phyloP scores from a whole-genome alignment of 139 green algal genomes.

The Volvox reticuliferus region DNA sequence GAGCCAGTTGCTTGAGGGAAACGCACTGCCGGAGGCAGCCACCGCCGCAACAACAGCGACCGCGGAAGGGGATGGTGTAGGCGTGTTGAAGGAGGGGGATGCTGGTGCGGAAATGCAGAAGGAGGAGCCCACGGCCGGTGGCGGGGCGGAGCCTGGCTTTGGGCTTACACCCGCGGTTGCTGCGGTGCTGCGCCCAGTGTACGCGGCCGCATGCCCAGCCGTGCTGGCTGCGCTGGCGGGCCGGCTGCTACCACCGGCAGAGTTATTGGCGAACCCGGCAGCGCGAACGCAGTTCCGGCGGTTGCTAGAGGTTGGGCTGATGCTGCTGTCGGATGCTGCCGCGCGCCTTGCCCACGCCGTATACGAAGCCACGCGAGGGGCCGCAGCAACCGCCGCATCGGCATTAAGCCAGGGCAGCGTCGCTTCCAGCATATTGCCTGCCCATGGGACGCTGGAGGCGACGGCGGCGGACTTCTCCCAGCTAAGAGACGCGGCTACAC shows the following conservation, averaged over 20 bases:
- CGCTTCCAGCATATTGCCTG: neutral
- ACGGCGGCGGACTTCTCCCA: neutral
- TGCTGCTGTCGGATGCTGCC: conserved; percentile 53
- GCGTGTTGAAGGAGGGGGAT: neutral
- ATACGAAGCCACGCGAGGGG: conserved; percentile 18
- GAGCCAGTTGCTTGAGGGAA: conserved; percentile 55
- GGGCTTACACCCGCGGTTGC: conserved; percentile 38
- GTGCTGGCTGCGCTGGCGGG: conserved; percentile 60
- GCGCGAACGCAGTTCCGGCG: conserved; percentile 37
- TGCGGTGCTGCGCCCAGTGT: conserved; percentile 55
- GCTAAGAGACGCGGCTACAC: neutral
- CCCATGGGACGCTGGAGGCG: neutral
- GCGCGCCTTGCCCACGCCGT: conserved; percentile 6
- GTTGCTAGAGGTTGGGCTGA: conserved; percentile 64
- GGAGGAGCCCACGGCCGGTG: neutral
- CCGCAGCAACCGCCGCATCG: neutral
- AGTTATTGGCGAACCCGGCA: neutral
- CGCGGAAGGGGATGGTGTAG: neutral
- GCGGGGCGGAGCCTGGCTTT: neutral
- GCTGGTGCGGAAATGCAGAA: neutral
- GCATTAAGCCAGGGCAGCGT: neutral
- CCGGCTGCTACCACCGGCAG: conserved; percentile 18
- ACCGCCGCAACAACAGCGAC: neutral
- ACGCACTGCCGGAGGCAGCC: neutral
- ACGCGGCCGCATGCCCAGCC: conserved; percentile 56